Percentiles rank a stretch among this genome's conserved stretches.
Evolutionary conservation across 2,329 filamentous ascomycete species (phyloP).

Genomic region (Sphaerulina musiva): DNA sequence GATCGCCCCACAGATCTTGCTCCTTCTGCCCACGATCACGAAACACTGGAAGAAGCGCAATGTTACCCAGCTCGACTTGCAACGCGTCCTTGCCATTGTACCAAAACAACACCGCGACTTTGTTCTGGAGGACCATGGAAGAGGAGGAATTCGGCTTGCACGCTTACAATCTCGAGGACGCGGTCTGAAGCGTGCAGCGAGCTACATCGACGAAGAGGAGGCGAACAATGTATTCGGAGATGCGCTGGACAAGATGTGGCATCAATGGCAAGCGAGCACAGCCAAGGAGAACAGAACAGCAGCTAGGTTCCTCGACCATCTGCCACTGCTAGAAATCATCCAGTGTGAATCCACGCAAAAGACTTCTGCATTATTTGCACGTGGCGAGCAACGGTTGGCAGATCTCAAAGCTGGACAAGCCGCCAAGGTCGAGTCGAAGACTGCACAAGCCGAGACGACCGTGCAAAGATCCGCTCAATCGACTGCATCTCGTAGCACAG

Average conservation of each 20-base stretch:
- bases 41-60: constrained; percentile 42
- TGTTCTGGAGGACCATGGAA: constrained; percentile 27
- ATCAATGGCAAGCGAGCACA: constrained; percentile 31
- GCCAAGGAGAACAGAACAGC: constrained; percentile 37
- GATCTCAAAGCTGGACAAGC: constrained; percentile 53
- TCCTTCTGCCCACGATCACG: constrained; percentile 38
- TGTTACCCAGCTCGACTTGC: constrained; percentile 43
- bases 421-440: constrained; percentile 23
- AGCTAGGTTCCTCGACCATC: constrained; percentile 49
- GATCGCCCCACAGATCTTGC: constrained; percentile 38
- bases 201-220: constrained; percentile 32
- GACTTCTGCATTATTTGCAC: constrained; percentile 53
- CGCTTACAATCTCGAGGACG: constrained; percentile 18
- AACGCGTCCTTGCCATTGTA: constrained; percentile 41
- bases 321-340: constrained; percentile 52
- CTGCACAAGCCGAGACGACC: background rate
- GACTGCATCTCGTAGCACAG: constrained; percentile 37
- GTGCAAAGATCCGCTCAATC: constrained; percentile 34
- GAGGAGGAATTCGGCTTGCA: constrained; percentile 27
- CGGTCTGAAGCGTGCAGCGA: constrained; percentile 18
- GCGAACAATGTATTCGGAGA: constrained; percentile 48
- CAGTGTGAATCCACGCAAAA: constrained; percentile 46
- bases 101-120: constrained; percentile 20
- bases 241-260: constrained; percentile 43
- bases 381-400: constrained; percentile 62